Base-by-base conservation (phyloP, 805 yeast species). In the Nakazawaea molendinolei region DNA sequence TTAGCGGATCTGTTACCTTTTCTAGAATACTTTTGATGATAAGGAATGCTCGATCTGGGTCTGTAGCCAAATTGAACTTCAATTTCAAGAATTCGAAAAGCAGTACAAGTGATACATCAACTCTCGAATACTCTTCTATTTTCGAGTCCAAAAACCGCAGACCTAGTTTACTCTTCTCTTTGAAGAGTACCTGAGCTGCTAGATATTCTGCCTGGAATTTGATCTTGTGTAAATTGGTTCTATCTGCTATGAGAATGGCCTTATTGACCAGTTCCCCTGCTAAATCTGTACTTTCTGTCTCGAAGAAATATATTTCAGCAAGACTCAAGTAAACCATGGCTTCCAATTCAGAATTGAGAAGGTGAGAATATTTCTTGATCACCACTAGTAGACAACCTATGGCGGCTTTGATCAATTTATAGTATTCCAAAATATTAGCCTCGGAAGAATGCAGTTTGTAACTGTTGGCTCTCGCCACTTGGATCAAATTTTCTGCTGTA, bases 231-330 rank as follows among this genome's bases (percentile, higher is more conserved):
- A 53, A 40, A 23, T 56, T 44, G 41, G 56, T 56, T 35, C 64
- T 47, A 4, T 45, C 41, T 5, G 65, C 48, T 3, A 63, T 39
- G 0, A 52, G 31, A 2, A 60, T 47, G 2, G 67, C 58, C 34
- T 45, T 46, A 50, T 41, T 60, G 21, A 45, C 58, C 52, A 51
- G 61, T 8, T 58, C 60, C 12, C 65, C 65, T 0, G 78, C 77
- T 25, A 53, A 43, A 20, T 60, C 60, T 13, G 53, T 43, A 42
- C 63, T 61, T 3, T 51, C 51, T 0, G 76, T 71, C 38, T 73
- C 78, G 18, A 42, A 41, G 31, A 60, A 56, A 34, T 63, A 56
- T 3, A 69, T 32, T 9, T 47, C 47, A 0, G 73, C 63, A 8
- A 71, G 43, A 27, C 55, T 55, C 35, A 58, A 61, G 28, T 57